phyloP scores from a whole-genome alignment of 1,284 basidiomycete species.

The Rhodofomes roseus region DNA sequence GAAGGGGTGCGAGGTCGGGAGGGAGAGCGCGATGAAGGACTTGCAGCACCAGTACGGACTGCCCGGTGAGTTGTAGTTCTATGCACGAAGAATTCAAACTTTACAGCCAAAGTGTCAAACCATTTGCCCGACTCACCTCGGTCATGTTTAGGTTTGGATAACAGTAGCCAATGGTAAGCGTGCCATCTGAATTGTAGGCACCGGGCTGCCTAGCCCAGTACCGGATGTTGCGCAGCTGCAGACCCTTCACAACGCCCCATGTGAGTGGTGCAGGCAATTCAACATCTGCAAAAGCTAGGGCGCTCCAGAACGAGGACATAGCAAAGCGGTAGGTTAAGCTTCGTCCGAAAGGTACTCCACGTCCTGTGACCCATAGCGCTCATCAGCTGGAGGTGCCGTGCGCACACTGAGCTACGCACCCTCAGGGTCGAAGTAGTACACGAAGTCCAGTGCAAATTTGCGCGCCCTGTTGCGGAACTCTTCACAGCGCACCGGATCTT shows the following conservation, averaged over 20 bases:
- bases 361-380: constrained; percentile 38
- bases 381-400: not conserved
- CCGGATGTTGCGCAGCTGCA: constrained; percentile 70
- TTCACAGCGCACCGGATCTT: constrained; percentile 62
- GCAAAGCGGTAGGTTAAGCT: constrained; percentile 78
- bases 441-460: constrained; percentile 65
- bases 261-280: constrained; percentile 65
- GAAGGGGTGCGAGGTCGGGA: constrained; percentile 65
- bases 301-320: constrained; percentile 76
- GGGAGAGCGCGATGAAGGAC: constrained; percentile 66
- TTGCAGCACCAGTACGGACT: constrained; percentile 86
- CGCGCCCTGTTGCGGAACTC: constrained; percentile 62
- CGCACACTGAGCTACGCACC: constrained; percentile 34
- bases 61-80: constrained; percentile 76
- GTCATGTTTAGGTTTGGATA: constrained; percentile 77
- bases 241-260: constrained; percentile 73
- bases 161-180: constrained; percentile 69
- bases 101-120: too few species aligned
- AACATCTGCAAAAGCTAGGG: constrained; percentile 67
- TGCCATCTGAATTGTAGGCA: constrained; percentile 60
- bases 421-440: constrained; percentile 73
- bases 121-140: constrained; percentile 29
- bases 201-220: constrained; percentile 65
- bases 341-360: constrained; percentile 73
- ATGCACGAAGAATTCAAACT: not conserved